Evolutionary conservation across 1,139 yeast species (phyloP).

Genomic region (Geotrichum candidum): DNA sequence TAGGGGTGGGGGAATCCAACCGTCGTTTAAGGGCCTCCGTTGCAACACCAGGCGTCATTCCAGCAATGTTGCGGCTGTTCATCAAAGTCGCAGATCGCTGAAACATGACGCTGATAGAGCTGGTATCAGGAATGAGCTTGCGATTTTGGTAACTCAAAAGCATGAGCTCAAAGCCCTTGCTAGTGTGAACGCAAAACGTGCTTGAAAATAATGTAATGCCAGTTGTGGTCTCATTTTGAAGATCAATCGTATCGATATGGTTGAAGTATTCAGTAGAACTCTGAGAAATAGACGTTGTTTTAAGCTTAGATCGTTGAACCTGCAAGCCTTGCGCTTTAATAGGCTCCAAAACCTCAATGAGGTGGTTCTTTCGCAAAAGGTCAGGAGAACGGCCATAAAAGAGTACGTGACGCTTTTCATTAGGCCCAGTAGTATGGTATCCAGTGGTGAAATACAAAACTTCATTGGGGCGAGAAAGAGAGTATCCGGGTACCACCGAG

Average conservation of each 20-base stretch:
- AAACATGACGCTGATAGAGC: conserved; percentile 20
- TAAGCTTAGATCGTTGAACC: conserved; percentile 29
- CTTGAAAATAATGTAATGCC: conserved; percentile 39
- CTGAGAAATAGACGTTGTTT: conserved; percentile 8
- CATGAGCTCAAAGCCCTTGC: conserved; percentile 63
- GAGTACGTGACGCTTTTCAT: conserved; percentile 43
- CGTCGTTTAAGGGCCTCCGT: conserved; percentile 25
- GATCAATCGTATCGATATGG: conserved; percentile 33
- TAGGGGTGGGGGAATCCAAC: conserved; percentile 40
- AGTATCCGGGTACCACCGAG: conserved; percentile 12
- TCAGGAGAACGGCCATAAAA: conserved; percentile 37
- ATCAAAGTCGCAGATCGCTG: conserved; percentile 22
- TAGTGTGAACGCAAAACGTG: conserved; percentile 56
- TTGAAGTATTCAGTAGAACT: conserved; percentile 36
- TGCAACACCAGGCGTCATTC: conserved; percentile 8
- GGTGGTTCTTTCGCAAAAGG: conserved; percentile 25
- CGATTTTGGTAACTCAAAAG: conserved; percentile 56
- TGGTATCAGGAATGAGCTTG: conserved; percentile 49
- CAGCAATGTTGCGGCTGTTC: conserved; percentile 7
- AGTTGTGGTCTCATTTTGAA: conserved; percentile 30
- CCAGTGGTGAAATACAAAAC: conserved; percentile 16
- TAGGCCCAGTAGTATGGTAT: conserved; percentile 12
- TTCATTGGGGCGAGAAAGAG: conserved; percentile 16
- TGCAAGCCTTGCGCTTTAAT: conserved; percentile 44
- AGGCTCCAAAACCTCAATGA: conserved; percentile 38